These are phyloP conservation scores for Oleoguttula mirabilis DNA, from an alignment of 495 filamentous ascomycete species.

Conservation along the genomic window DNA sequence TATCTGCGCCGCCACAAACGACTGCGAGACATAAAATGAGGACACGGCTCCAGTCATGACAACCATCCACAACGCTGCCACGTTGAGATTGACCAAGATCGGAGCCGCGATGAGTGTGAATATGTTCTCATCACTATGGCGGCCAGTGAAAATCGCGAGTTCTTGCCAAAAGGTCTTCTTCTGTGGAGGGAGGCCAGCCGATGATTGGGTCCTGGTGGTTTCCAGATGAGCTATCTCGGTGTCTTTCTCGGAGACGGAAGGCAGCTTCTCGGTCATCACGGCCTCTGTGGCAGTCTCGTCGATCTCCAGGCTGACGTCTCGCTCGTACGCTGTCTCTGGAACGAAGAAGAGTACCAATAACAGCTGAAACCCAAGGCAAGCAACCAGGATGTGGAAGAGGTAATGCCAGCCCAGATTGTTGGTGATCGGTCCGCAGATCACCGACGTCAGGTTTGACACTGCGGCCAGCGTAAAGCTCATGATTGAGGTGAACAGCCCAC, in stretches of 20 bases:
- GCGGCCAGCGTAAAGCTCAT: background rate
- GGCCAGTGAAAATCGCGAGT: background rate
- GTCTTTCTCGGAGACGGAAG: no score
- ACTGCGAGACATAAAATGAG: background rate
- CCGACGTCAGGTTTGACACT: slow-evolving; percentile 4
- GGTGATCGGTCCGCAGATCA: slow-evolving; percentile 21
- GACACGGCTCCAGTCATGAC: background rate
- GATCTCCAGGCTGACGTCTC: background rate
- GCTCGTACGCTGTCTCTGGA: background rate
- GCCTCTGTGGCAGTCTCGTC: no score
- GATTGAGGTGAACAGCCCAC: slow-evolving; percentile 19
- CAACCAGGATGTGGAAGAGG: slow-evolving; percentile 16
- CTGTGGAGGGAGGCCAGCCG: background rate
- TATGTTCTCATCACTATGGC: background rate
- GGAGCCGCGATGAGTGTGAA: background rate
- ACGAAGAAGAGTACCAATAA: background rate
- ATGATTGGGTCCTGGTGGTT: background rate
- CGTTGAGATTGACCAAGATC: background rate
- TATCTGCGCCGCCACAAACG: background rate
- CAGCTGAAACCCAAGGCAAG: background rate
- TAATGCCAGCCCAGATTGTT: slow-evolving; percentile 22
- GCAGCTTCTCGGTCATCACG: no score
- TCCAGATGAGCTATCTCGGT: no score
- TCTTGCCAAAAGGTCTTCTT: background rate
- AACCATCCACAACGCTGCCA: background rate